Conservation (phyloP, 2,329 filamentous ascomycete genomes). For the Chaetomiaceae sp. region DNA sequence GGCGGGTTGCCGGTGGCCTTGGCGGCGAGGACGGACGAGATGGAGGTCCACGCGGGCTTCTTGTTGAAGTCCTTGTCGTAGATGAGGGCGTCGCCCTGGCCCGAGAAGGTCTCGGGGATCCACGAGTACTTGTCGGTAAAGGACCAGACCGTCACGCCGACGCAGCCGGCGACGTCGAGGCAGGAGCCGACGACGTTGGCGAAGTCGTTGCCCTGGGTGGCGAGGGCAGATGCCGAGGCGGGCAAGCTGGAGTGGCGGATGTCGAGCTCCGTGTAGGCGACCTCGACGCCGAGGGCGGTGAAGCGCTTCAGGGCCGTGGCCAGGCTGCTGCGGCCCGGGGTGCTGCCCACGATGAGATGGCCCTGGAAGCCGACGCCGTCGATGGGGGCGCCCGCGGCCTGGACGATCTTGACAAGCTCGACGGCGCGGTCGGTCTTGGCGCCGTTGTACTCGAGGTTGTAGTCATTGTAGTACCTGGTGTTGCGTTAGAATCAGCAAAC, state of each 20-base stretch:
- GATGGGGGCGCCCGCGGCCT: slow-evolving; percentile 50
- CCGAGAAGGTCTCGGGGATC: slow-evolving; percentile 37
- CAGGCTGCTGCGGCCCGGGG: slow-evolving; percentile 43
- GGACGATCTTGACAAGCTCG: slow-evolving; percentile 43
- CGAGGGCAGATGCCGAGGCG: slow-evolving; percentile 35
- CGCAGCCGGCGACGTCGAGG: slow-evolving; percentile 34
- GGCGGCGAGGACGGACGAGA: slow-evolving; percentile 36
- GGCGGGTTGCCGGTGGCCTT: slow-evolving; percentile 19
- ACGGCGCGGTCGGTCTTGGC: slow-evolving; percentile 44
- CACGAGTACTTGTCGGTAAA: slow-evolving; percentile 41
- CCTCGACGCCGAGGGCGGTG: slow-evolving; percentile 49
- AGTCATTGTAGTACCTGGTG: slow-evolving; percentile 47
- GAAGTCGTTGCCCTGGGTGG: slow-evolving; percentile 47
- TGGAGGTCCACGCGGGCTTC: slow-evolving; percentile 38
- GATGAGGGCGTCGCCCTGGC: slow-evolving; percentile 36
- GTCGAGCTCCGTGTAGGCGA: slow-evolving; percentile 60
- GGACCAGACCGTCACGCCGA: slow-evolving; percentile 43
- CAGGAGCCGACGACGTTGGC: slow-evolving; percentile 35
- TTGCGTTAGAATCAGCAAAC: too few relatives aligned
- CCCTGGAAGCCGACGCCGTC: slow-evolving; percentile 60
- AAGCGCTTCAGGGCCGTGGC: slow-evolving; percentile 47
- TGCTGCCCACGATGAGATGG: slow-evolving; percentile 55
- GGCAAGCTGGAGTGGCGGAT: slow-evolving; percentile 45
- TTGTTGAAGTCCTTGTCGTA: slow-evolving; percentile 36
- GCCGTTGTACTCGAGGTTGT: slow-evolving; percentile 54